Base-by-base conservation (phyloP, 805 yeast genomes). In the Ogataea nonfermentans region DNA sequence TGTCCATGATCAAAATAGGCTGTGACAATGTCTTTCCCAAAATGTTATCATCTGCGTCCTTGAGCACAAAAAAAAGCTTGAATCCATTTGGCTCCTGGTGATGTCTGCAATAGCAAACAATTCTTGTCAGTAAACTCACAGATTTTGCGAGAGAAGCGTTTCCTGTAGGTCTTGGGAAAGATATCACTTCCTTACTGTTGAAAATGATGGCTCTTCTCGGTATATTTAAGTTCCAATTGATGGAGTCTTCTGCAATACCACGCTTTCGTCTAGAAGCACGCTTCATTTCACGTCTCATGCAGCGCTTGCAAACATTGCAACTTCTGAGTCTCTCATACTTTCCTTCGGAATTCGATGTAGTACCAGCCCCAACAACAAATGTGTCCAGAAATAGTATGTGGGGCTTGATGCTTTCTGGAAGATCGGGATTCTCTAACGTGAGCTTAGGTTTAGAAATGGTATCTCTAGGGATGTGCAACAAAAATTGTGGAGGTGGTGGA, bases 41-140 rank as follows among this genome's bases (percentile, higher is more conserved):
- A 4, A 88, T 71, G 16, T 71, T 68, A 15, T 81, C 84, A 7
- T 68, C 56, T 40, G 68, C 57, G 59, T 90, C 79, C 46, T 78
- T 81, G 35, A 91, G 56, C 3, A 84, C 76, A 46, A 86, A 78
- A 32, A 86, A 63, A 27, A 85, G 66, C 55, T 78, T 79, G 67
- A 90, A 91, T 1, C 99, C 99, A 28, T 74, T 74, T n/a, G 81
- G 68, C 47, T 90, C 96, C 49, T 80, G 79, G 63, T 93, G 99
- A 63, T 93, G 99, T 49, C 98, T 78, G 65, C 98, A 93, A 61
- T 93, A 91, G 63, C 99, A 91, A 8, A 91, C 91, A 29, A 93
- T 78, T 62, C 99, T 77, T 16, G 96, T 76, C 25, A 74, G 63
- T 24, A 77, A 55, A 29, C 76, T 80, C 27, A 77, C 55, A 2